These are phyloP conservation scores for Arabidopsis suecica DNA, from an alignment of 345 rosid genomes.

Conservation along the genomic window DNA sequence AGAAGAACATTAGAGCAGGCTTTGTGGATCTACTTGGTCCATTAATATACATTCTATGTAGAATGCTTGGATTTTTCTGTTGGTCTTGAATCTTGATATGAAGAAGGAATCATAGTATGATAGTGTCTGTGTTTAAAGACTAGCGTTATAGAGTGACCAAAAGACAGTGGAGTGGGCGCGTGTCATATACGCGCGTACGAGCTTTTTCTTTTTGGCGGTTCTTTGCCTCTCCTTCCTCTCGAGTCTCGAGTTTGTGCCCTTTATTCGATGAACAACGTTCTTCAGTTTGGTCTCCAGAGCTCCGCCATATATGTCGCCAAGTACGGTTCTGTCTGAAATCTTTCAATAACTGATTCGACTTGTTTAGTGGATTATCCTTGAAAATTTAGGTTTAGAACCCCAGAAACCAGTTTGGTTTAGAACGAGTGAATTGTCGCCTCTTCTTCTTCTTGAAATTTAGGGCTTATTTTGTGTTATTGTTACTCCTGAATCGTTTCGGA, in stretches of 20 bases:
- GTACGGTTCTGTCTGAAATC: slow-evolving; percentile 38
- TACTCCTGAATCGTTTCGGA: neutral
- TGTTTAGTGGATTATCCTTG: neutral
- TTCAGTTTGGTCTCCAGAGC: slow-evolving; percentile 51
- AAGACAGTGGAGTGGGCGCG: slow-evolving; percentile 11
- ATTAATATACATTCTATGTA: slow-evolving; percentile 23
- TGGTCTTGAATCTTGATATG: slow-evolving; percentile 7
- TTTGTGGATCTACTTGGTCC: slow-evolving; percentile 27
- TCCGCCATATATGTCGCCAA: slow-evolving; percentile 47
- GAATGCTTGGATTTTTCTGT: neutral
- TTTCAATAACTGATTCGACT: neutral
- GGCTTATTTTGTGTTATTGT: slow-evolving; percentile 1
- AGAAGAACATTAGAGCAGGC: slow-evolving; percentile 22
- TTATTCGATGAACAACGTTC: slow-evolving; percentile 48
- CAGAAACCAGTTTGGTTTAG: too few relatives aligned
- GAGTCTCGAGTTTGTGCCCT: neutral
- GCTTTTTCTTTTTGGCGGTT: slow-evolving; percentile 35
- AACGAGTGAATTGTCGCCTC: too few relatives aligned
- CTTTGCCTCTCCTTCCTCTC: slow-evolving; percentile 19
- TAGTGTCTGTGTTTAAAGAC: neutral
- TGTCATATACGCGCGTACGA: neutral
- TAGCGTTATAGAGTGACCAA: neutral
- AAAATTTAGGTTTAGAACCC: too few relatives aligned
- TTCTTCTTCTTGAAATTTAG: slow-evolving; percentile 6
- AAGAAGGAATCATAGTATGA: neutral